A percentile compares a stretch with the other conserved stretches of the same genome.
Evolutionary conservation across 768 basidiomycete species (phyloP).

Genomic region (Pulveroboletus sp.): DNA sequence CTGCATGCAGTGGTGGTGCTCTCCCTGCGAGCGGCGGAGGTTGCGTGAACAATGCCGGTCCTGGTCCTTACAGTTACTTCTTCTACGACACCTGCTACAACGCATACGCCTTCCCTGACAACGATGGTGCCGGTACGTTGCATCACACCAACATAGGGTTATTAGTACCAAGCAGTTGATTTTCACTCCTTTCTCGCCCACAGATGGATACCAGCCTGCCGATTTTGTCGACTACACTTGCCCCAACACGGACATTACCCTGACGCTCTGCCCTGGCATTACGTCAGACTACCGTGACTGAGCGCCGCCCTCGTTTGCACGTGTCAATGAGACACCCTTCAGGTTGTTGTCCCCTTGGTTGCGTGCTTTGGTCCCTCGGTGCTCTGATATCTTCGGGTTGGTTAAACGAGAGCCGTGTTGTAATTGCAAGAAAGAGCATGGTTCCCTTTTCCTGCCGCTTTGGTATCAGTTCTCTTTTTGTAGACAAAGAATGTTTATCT

Average conservation of each 20-base stretch:
- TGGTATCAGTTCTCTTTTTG: too few relatives aligned
- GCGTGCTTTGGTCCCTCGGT: background rate
- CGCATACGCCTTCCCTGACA: slow-evolving; percentile 34
- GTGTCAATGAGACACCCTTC: background rate
- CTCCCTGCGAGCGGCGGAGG: slow-evolving; percentile 28
- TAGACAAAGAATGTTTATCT: too few relatives aligned
- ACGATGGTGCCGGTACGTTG: slow-evolving; percentile 27
- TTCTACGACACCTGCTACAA: slow-evolving; percentile 28
- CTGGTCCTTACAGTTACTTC: slow-evolving; percentile 30
- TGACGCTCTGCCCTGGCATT: slow-evolving; percentile 29
- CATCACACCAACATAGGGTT: background rate
- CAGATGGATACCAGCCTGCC: slow-evolving; percentile 27
- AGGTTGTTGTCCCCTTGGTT: background rate
- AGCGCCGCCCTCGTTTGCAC: background rate
- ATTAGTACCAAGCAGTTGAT: too few relatives aligned
- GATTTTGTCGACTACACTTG: slow-evolving; percentile 31
- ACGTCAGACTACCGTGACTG: slow-evolving; percentile 15
- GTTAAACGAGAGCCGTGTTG: background rate
- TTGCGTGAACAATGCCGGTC: slow-evolving; percentile 26
- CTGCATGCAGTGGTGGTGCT: slow-evolving; percentile 27
- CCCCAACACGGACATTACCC: slow-evolving; percentile 23
- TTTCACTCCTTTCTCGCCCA: background rate
- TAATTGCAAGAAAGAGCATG: too few relatives aligned
- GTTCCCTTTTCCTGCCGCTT: background rate
- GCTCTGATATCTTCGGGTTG: background rate